Evolutionary conservation across 2,329 filamentous ascomycete genomes (phyloP), one percentile per base, ranked within the genome.

Genomic region (Pseudogymnoascus sp.): DNA sequence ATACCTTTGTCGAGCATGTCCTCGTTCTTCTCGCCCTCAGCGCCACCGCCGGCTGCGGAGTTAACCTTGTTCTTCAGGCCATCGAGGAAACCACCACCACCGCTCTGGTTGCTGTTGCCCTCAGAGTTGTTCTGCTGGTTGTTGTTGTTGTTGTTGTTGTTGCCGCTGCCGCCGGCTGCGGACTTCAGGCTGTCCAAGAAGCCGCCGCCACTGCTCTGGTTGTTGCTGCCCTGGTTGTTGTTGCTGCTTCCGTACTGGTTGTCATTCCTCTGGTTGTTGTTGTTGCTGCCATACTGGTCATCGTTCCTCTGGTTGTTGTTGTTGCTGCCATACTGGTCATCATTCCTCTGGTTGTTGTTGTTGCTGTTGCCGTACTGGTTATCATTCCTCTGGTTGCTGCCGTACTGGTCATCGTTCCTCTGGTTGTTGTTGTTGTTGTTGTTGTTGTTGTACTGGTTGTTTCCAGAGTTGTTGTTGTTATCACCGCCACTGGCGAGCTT

Each of bases 1-100:
- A 59, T 73, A 91, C 89, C 87, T 78, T 94, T 94, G 78, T 94
- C 90, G 61, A 94, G 83, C n/a, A 74, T 77, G 71, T 93, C 89
- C 75, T 94, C 90, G 69, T 92, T 89, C 83, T 91, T 87, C 82
- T 93, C 90, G 72, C 87, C 85, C 74, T 89, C 78, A 35, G 76
- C 76, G 38, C 90, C 90, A 61, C 90, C 90, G 37, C 90, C 90
- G 19, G 87, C 88, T 67, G 86, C 80, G 63, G 76, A 72, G 78
- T 93, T 90, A 64, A 92, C 61, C 78, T 90, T 91, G 76, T 87
- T 82, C 72, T 84, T 81, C 66, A 92, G 73, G 64, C 86, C 84
- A 64, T 82, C 78, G 59, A 83, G 72, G 73, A 82, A 79, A 63
- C 79, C 77, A 31, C 79, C 78, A 2, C 63, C 63, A 29, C 70